Evolutionary conservation across 2,329 filamentous ascomycete genomes (phyloP), one percentile per base, ranked within the genome.

Genomic region (Stachybotrys echinatus): DNA sequence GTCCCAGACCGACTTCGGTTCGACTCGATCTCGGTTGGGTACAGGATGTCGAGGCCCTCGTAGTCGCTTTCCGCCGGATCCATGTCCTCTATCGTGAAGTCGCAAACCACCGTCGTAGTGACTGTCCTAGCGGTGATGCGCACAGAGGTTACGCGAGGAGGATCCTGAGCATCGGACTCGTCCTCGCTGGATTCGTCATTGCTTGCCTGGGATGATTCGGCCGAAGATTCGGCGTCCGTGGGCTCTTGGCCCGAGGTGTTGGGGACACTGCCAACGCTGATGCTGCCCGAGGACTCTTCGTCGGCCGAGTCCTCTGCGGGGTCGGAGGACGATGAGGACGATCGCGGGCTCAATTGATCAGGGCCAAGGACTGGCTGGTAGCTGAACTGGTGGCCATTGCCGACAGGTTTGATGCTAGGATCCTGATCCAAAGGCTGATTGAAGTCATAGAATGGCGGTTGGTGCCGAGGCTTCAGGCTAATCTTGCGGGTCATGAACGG

Each of bases 21-120:
- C 14, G 74, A 73, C 56, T 79, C 77, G 48, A 78, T 75, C 49
- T 72, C 68, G 12, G 69, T 65, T 0, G 76, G 76, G 10, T 61
- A 65, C 21, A 79, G 58, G 22, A 75, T 65, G 27, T 69, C 68
- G 21, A 70, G 59, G 18, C 68, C 68, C 5, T 74, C 73, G 39
- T 66, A 67, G 22, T 73, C 73, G 55, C 68, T 71, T 50, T 75
- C 73, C 68, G 70, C 70, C 3, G 69, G 66, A 47, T 72, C 73
- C 49, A 76, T 68, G 52, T 77, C 76, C 52, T 79, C 76, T 23
- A 79, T 65, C 12, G 64, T 59, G 37, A 78, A 69, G 34, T 64
- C 57, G 49, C 60, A 62, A 34, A 50, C 31, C 27, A 60, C 50
- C 17, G 52, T 55, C 7, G 55, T 51, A 21, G 53, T 54, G 20